A percentile compares a stretch with the other conserved stretches of the same genome.
Evolutionary conservation across 306 rosid genomes (phyloP).

Genomic region (Begonia fuchsioides): DNA sequence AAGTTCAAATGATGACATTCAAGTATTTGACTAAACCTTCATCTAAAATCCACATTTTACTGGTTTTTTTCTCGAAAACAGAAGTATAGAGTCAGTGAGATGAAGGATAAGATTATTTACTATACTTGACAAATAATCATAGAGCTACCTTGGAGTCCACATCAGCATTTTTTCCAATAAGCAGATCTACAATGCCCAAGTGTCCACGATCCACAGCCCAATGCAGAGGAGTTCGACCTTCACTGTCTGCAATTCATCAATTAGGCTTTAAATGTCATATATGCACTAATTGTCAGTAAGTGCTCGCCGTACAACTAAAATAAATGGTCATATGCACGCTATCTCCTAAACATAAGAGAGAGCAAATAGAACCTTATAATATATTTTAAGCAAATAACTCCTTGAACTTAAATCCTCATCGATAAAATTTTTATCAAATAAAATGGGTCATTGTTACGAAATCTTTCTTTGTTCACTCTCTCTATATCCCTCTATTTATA

Average conservation of each 20-base stretch:
- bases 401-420: too few species aligned
- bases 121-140: not conserved
- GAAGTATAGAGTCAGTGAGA: too few species aligned
- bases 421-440: too few species aligned
- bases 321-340: too few species aligned
- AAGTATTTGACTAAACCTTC: not conserved
- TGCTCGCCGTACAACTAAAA: too few species aligned
- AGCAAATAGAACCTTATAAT: too few species aligned
- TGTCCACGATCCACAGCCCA: constrained; percentile 99
- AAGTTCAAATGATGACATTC: not conserved
- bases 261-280: constrained; percentile 4
- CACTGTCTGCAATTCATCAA: constrained; percentile 57
- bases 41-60: not conserved
- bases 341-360: not conserved
- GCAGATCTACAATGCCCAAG: constrained; percentile 47
- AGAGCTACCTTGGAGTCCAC: constrained; percentile 48
- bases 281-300: too few species aligned
- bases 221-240: constrained; percentile 93
- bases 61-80: not conserved
- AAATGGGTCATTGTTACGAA: too few species aligned
- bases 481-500: too few species aligned
- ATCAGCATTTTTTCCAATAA: constrained; percentile 53
- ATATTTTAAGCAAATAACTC: too few species aligned
- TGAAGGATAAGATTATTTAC: too few species aligned
- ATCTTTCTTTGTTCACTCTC: too few species aligned